Evolutionary conservation across 192 early-diverging fungal genomes (phyloP), one percentile per base, ranked within the genome.

Genomic region (Backusella parvicylindrica): DNA sequence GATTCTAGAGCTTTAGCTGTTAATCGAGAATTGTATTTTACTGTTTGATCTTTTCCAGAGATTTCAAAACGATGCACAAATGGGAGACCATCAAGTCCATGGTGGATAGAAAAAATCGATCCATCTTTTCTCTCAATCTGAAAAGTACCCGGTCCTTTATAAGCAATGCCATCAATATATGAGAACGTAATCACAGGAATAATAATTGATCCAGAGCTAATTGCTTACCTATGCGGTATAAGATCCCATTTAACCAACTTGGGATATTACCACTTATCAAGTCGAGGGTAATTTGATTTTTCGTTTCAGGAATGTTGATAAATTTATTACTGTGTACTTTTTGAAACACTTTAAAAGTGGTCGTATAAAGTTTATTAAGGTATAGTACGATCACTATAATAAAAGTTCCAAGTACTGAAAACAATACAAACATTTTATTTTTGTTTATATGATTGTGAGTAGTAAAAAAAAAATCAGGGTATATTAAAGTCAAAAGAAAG

Each of bases 171-270:
- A n/a, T n/a, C 21, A 50, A 21, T 3, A 53, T 1, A 38, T 9
- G 56, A 73, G 28, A 72, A 56, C 0, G 43, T 16, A n/a, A n/a
- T n/a, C n/a, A n/a, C n/a, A n/a, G n/a, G n/a, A n/a, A n/a, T n/a
- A n/a, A n/a, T n/a, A n/a, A n/a, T n/a, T n/a, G n/a, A n/a, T 32
- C 21, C 23, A 11, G 15, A 73, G n/a, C 15, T 31, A 3, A 38
- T 9, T 38, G 15, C 36, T 79, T 76, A 83, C 84, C 86, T 40
- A 79, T 71, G 35, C 87, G 80, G 38, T 85, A 86, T 43, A 88
- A 68, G 7, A 76, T 79, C 23, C 87, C 87, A 28, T 83, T 77
- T 49, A 88, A 68, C 87, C 87, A 88, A 3, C 70, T 33, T 28
- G 87, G 87, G 53, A 88, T 68, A 6, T 70, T 71, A 6, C 87